phyloP scores from a whole-genome alignment of 371 early-diverging fungal genomes.

The Actinomucor elegans region DNA sequence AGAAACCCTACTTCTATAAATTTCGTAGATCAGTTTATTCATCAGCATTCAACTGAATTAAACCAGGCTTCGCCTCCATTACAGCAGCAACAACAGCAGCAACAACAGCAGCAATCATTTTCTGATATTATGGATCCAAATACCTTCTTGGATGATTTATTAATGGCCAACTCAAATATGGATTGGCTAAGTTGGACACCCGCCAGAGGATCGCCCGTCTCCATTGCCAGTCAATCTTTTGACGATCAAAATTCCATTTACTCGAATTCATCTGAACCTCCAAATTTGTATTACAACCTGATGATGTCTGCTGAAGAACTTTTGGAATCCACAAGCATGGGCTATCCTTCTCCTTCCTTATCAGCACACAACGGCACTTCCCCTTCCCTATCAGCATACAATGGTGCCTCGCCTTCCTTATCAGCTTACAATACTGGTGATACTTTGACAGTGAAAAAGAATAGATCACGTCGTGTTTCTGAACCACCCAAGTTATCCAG shows the following conservation, averaged over 20 bases:
- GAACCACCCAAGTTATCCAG: constrained; percentile 20
- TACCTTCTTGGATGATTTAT: constrained; percentile 3
- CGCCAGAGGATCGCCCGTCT: constrained; percentile 4
- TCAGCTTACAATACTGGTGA: neutral
- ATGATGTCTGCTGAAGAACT: constrained; percentile 5
- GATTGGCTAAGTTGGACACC: constrained; percentile 29
- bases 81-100: neutral
- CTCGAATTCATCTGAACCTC: constrained; percentile 3
- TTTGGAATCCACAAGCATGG: neutral
- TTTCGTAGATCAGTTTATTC: constrained; percentile 19
- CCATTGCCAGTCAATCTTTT: neutral
- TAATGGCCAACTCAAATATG: constrained; percentile 1
- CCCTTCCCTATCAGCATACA: neutral
- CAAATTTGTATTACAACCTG: neutral
- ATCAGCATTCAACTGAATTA: constrained; percentile 6
- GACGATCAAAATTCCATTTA: constrained; percentile 2
- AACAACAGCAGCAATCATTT: neutral
- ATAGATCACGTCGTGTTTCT: constrained; percentile 19
- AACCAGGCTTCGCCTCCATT: neutral
- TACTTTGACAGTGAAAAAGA: constrained; percentile 11
- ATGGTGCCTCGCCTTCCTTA: constrained; percentile 1
- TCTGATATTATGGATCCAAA: constrained; percentile 1
- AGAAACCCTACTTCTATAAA: neutral
- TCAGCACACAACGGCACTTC: neutral
- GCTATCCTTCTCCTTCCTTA: constrained; percentile 6